A percentile compares a stretch with the other conserved stretches of the same genome.
phyloP scores from a whole-genome alignment of 2,329 filamentous ascomycete genomes.

The Sporothrix humicola region DNA sequence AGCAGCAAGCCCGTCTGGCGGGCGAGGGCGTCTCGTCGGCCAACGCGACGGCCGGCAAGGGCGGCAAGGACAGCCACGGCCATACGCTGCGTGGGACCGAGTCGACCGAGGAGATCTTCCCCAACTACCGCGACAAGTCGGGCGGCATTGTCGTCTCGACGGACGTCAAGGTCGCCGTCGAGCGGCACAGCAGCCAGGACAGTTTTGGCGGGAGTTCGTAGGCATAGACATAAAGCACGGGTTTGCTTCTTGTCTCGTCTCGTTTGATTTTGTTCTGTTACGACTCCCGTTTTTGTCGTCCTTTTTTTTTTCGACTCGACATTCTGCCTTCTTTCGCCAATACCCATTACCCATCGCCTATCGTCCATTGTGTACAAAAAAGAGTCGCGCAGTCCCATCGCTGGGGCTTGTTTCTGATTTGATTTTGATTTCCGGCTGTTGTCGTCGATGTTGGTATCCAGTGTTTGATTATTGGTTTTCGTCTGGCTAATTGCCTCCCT shows the following conservation, averaged over 20 bases:
- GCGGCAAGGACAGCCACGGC: neutral
- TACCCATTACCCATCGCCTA: neutral
- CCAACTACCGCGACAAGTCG: slow-evolving; percentile 11
- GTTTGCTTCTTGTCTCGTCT: neutral
- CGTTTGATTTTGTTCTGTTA: neutral
- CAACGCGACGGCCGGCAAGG: neutral
- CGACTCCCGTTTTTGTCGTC: neutral
- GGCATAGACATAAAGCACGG: neutral
- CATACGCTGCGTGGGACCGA: neutral
- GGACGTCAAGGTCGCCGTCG: slow-evolving; percentile 23
- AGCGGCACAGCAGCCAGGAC: slow-evolving; percentile 15
- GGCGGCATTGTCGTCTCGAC: slow-evolving; percentile 25
- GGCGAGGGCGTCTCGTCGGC: neutral
- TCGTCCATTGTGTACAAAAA: neutral
- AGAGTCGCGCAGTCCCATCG: neutral
- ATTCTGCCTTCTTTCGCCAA: slow-evolving; percentile 5
- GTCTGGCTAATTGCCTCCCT: neutral
- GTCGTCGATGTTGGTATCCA: neutral
- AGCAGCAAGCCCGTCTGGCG: neutral
- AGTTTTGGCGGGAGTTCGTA: slow-evolving; percentile 8
- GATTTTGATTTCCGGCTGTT: neutral
- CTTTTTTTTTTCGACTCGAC: neutral
- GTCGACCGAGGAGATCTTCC: slow-evolving; percentile 28
- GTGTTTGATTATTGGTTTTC: neutral
- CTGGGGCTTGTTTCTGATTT: neutral